Evolutionary conservation across 768 basidiomycete genomes (phyloP).

Genomic region (Auriscalpium orientale): DNA sequence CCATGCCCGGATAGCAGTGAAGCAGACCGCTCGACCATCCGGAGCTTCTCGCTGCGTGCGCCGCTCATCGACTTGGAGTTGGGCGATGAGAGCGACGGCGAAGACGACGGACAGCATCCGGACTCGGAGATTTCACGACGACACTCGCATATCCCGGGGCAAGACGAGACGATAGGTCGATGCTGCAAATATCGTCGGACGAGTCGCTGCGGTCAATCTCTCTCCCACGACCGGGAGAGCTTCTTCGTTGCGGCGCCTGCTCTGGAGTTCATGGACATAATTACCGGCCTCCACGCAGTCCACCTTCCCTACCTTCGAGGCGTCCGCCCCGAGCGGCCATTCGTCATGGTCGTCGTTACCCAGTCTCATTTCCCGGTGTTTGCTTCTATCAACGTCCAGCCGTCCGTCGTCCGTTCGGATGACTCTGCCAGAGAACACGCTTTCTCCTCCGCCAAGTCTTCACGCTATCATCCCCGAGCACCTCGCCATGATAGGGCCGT

Average conservation of each 20-base stretch:
- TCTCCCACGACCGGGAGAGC: conserved; percentile 23
- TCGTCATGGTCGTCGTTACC: conserved; percentile 18
- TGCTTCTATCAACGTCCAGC: too few species aligned
- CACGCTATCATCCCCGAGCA: too few species aligned
- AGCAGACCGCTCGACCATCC: conserved; percentile 41
- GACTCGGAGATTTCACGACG: background rate
- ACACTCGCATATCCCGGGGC: conserved; percentile 62
- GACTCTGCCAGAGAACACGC: too few species aligned
- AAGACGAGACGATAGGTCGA: conserved; percentile 54
- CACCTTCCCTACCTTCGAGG: conserved; percentile 16
- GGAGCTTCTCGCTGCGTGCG: conserved; percentile 24
- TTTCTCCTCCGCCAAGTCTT: too few species aligned
- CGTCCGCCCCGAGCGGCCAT: background rate
- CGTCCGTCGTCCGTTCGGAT: too few species aligned
- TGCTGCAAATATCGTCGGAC: conserved; percentile 3
- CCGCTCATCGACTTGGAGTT: conserved; percentile 71
- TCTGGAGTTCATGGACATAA: conserved; percentile 15
- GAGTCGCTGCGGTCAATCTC: background rate
- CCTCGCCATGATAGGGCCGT: too few species aligned
- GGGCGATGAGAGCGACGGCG: conserved; percentile 77
- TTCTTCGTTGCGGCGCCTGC: conserved; percentile 26
- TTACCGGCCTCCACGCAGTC: conserved; percentile 24
- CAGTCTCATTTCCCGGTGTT: conserved; percentile 17
- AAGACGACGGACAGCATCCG: conserved; percentile 31
- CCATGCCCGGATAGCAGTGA: conserved; percentile 55